Evolutionary conservation across 768 basidiomycete genomes (phyloP), one percentile per base, ranked within the genome.

Genomic region (Xerocomus spinulosus): DNA sequence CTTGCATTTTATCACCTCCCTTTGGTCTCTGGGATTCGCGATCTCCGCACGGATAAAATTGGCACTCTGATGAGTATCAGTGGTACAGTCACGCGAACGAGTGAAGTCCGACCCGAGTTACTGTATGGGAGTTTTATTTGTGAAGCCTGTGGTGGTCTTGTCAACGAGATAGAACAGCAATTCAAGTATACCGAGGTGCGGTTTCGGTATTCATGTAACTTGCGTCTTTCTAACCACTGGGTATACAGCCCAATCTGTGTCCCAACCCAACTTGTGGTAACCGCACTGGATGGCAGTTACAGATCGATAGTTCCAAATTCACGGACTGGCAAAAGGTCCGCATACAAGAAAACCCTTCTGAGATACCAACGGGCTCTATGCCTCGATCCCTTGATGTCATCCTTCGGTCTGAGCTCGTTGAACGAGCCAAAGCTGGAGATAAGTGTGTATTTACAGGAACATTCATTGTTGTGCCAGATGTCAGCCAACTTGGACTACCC

Each of bases 301-400:
- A 94, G 63, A 92, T 98, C 49, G 95, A 98, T 64, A 84, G 85
- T 44, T 94, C 91, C 24, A 94, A 92, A 66, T 99, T 99, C 64
- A 90, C 92, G 1, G 96, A 99, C 64, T 98, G 96, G 96, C 96
- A 99, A 68, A 97, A 97, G 68, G 93, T 98, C 40, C 84, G 96
- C 36, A 97, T 99, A 37, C 96, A 99, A 62, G 96, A 99, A 72
- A 98, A 97, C 60, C 86, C 95, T 9, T 96, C 94, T 23, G 96
- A 98, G 70, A 98, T 99, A 48, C 96, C 96, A 1, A 98, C 95
- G 0, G 96, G 96, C 2, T 91, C 87, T 3, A 99, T 98, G 96
- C 96, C 96, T 24, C 85, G 95, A 26, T 95, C 92, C 23, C 72
- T 98, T 48, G 95, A 98, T 64, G 95, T 98, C 35, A 91, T 98